phyloP scores from a whole-genome alignment of 202 grass and related monocot genomes.

The Alloteropsis angusta region DNA sequence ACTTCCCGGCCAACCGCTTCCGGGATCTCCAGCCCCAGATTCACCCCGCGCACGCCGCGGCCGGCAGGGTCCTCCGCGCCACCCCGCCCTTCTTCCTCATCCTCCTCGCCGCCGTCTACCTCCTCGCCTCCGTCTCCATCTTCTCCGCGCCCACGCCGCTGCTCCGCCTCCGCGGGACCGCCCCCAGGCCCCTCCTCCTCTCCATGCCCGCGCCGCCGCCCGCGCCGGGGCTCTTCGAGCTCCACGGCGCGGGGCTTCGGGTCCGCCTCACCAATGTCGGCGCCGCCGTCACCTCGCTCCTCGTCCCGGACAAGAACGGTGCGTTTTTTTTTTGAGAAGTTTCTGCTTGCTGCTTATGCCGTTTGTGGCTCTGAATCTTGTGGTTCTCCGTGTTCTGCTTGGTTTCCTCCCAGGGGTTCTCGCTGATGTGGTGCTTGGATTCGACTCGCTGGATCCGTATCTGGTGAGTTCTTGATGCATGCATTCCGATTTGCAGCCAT shows the following conservation, averaged over 20 bases:
- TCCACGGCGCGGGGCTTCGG: constrained; percentile 34
- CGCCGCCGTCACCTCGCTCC: constrained; percentile 48
- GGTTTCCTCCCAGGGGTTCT: constrained; percentile 31
- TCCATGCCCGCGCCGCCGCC: not conserved
- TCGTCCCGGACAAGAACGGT: constrained; percentile 48
- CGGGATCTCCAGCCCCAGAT: constrained; percentile 24
- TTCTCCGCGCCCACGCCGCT: constrained; percentile 30
- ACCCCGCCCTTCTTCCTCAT: constrained; percentile 52
- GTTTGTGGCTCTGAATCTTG: not conserved
- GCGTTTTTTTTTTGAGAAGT: not conserved
- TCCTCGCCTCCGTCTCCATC: constrained; percentile 50
- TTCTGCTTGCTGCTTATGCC: not conserved
- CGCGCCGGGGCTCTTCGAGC: constrained; percentile 37
- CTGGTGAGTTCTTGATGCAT: constrained; percentile 31
- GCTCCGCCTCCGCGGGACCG: constrained; percentile 8
- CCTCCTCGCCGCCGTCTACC: constrained; percentile 52
- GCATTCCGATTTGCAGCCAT: not conserved
- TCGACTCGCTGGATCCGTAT: constrained; percentile 61
- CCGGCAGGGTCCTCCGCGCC: constrained; percentile 18
- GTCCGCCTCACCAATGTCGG: constrained; percentile 59
- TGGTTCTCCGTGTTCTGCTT: not conserved
- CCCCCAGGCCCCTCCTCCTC: constrained; percentile 18
- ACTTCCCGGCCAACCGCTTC: constrained; percentile 22
- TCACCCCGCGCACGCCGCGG: not conserved
- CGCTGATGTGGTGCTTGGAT: constrained; percentile 75